These are phyloP conservation scores for Collybiopsis luxurians DNA, from an alignment of 768 basidiomycete genomes.

Conservation along the genomic window DNA sequence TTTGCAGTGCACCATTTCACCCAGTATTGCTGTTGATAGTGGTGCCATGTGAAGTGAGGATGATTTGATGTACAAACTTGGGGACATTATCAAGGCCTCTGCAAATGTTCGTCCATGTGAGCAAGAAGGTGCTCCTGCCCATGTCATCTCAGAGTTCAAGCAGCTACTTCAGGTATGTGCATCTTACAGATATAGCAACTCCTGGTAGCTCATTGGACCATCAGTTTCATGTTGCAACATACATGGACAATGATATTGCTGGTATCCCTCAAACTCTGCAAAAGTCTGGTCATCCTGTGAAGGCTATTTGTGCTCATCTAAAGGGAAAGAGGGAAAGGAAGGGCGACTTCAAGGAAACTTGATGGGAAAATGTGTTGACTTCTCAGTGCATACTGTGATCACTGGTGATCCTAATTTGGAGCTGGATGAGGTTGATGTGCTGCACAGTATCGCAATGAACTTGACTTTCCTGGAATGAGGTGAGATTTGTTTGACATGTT, in stretches of 20 bases:
- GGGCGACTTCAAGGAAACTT: slow-evolving; percentile 96
- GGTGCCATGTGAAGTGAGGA: slow-evolving; percentile 97
- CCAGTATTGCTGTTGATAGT: slow-evolving; percentile 96
- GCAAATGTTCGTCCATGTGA: slow-evolving; percentile 90
- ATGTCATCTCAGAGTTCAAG: slow-evolving; percentile 94
- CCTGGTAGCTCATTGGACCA: slow-evolving; percentile 5
- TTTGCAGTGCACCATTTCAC: too few relatives aligned
- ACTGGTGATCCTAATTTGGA: slow-evolving; percentile 98
- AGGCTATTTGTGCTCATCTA: slow-evolving; percentile 95
- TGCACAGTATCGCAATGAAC: slow-evolving; percentile 94
- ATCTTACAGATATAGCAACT: background rate
- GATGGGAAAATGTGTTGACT: slow-evolving; percentile 99
- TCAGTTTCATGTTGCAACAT: slow-evolving; percentile 97
- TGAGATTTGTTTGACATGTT: slow-evolving; percentile 27
- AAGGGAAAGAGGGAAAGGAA: slow-evolving; percentile 99
- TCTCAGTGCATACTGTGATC: slow-evolving; percentile 98
- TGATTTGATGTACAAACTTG: slow-evolving; percentile 96
- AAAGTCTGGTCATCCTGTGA: slow-evolving; percentile 95
- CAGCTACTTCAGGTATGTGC: slow-evolving; percentile 83
- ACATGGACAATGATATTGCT: slow-evolving; percentile 99
- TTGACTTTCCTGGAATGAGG: slow-evolving; percentile 97
- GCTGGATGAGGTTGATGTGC: slow-evolving; percentile 96
- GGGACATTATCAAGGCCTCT: slow-evolving; percentile 94
- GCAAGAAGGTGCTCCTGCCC: slow-evolving; percentile 94
- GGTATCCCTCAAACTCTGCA: slow-evolving; percentile 97